These are phyloP conservation scores for Anacardium occidentale DNA, from an alignment of 345 rosid genomes.

Conservation along the genomic window DNA sequence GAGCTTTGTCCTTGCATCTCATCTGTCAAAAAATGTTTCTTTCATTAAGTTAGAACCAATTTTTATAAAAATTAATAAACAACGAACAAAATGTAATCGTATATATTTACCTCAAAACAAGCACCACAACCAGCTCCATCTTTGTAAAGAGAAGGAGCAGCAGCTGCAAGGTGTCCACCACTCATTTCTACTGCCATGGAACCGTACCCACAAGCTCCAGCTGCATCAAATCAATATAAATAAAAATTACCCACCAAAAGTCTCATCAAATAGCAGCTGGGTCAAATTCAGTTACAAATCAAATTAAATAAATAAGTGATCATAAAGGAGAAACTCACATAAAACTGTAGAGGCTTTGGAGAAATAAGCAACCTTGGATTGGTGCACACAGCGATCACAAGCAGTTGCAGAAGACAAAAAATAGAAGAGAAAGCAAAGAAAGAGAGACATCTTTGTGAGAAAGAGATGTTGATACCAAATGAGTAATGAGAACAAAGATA, in stretches of 20 bases:
- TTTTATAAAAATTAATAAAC: not conserved
- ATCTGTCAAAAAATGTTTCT: conserved; percentile 37
- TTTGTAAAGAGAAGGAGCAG: conserved; percentile 67
- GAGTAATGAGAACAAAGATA: conserved; percentile 6
- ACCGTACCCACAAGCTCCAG: conserved; percentile 93
- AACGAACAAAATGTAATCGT: not conserved
- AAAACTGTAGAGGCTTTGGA: conserved; percentile 64
- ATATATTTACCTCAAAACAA: conserved; percentile 61
- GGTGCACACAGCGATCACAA: conserved; percentile 88
- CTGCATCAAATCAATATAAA: conserved; percentile 40
- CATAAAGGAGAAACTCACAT: conserved; percentile 29
- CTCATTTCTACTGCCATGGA: conserved; percentile 61
- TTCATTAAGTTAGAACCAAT: not conserved
- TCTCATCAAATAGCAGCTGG: conserved; percentile 28
- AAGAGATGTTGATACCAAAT: not conserved
- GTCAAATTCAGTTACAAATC: conserved; percentile 10
- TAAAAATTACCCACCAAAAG: conserved; percentile 26
- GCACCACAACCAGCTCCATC: conserved; percentile 90
- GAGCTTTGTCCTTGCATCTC: conserved; percentile 59
- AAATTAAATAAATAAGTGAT: not conserved
- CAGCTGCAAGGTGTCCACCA: conserved; percentile 74
- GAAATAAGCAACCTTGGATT: conserved; percentile 68
- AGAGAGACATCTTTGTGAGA: conserved; percentile 37
- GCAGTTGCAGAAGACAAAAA: conserved; percentile 51
- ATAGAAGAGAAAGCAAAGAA: conserved; percentile 35